Conservation (phyloP, 805 yeast species). For the Kazachstania bromeliacearum region DNA sequence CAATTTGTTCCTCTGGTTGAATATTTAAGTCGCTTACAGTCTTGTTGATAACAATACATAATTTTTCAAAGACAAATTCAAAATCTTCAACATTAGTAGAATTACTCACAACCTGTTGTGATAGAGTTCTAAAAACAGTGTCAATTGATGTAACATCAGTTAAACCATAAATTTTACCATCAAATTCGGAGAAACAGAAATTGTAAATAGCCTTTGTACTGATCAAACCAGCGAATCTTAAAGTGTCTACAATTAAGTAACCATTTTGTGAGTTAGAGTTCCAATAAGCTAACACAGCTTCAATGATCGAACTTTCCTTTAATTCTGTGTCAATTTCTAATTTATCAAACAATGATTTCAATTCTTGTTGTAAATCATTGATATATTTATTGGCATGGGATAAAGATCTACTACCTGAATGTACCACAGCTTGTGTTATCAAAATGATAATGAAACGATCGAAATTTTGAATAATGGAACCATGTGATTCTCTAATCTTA, state of each 20-base stretch:
- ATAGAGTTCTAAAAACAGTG: conserved; percentile 31
- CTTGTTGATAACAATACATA: conserved; percentile 17
- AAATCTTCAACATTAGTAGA: conserved; percentile 23
- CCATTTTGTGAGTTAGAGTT: conserved; percentile 56
- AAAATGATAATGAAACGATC: conserved; percentile 46
- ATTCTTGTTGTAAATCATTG: conserved; percentile 30
- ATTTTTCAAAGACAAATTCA: conserved; percentile 22
- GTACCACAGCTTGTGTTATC: conserved; percentile 62
- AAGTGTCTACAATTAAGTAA: conserved; percentile 44
- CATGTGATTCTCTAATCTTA: conserved; percentile 24
- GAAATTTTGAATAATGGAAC: conserved; percentile 27
- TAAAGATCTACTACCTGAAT: conserved; percentile 80
- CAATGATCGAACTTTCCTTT: conserved; percentile 39
- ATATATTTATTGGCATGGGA: conserved; percentile 61
- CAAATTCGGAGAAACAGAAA: conserved; percentile 30
- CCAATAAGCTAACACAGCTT: conserved; percentile 57
- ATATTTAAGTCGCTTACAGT: conserved; percentile 16
- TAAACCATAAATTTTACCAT: conserved; percentile 29
- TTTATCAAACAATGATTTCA: conserved; percentile 28
- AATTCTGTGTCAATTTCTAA: conserved; percentile 23
- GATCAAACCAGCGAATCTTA: conserved; percentile 39
- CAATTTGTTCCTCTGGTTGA: conserved; percentile 10
- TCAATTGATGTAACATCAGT: conserved; percentile 41
- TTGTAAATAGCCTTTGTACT: conserved; percentile 34
- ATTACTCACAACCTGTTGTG: conserved; percentile 15